These are phyloP conservation scores for Solanum sejunctum DNA, from an alignment of 257 asterid species.

Conservation along the genomic window DNA sequence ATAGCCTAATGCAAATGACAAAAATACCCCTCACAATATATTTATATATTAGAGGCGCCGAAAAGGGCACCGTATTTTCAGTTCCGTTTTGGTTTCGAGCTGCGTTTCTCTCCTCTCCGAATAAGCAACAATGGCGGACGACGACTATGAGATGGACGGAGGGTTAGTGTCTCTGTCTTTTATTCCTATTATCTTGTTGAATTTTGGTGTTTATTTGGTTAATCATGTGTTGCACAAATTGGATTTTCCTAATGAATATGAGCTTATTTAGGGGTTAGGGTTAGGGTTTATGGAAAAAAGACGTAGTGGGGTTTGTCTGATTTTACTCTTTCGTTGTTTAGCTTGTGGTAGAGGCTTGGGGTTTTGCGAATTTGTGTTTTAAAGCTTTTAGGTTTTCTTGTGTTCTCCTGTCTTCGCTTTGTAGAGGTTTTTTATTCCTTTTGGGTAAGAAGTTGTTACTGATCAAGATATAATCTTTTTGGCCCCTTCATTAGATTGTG, in stretches of 20 bases:
- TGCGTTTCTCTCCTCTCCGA: neutral
- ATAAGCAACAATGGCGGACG: conserved; percentile 57
- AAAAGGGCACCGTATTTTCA: neutral
- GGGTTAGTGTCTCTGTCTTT: conserved; percentile 19
- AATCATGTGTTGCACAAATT: neutral
- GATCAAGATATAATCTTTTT: neutral
- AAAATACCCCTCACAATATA: neutral
- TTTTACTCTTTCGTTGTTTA: neutral
- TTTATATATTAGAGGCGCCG: neutral
- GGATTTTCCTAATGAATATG: neutral
- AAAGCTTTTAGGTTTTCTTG: neutral
- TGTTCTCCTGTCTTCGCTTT: neutral
- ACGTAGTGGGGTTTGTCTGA: neutral
- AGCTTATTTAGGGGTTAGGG: neutral
- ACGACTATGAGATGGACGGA: conserved; percentile 85
- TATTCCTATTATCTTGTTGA: neutral
- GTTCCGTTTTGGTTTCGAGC: neutral
- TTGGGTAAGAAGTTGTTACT: neutral
- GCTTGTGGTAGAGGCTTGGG: conserved; percentile 1
- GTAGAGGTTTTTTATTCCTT: neutral
- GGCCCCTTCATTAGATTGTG: neutral
- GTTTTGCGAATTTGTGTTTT: conserved; percentile 1
- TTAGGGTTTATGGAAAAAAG: neutral
- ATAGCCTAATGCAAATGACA: neutral
- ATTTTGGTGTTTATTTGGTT: too few species aligned